These are phyloP conservation scores for Dissophora ornata DNA, from an alignment of 192 early-diverging fungal species.

Conservation along the genomic window DNA sequence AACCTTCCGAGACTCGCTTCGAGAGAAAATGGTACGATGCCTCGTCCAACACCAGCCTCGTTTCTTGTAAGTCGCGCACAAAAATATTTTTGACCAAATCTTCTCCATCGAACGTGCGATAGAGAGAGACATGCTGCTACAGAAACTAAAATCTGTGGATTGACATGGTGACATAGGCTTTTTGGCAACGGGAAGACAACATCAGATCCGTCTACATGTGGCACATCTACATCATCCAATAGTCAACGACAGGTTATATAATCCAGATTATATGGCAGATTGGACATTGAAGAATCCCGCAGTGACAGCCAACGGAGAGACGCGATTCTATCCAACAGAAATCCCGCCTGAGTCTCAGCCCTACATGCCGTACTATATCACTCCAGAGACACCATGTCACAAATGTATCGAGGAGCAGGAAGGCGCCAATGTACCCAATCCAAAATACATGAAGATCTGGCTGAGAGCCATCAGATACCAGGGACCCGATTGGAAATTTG, in stretches of 20 bases:
- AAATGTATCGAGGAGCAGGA: conserved; percentile 39
- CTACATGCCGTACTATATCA: conserved; percentile 45
- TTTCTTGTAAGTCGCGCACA: conserved; percentile 23
- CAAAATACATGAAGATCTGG: conserved; percentile 49
- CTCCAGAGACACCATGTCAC: conserved; percentile 33
- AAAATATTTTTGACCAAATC: neutral
- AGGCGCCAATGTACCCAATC: conserved; percentile 17
- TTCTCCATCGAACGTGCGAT: no score
- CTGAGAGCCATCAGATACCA: conserved; percentile 45
- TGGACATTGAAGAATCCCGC: neutral
- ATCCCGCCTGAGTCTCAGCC: conserved; percentile 45
- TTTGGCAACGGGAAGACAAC: conserved; percentile 40
- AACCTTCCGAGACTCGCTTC: conserved; percentile 41
- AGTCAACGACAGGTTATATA: conserved; percentile 43
- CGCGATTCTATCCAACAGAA: conserved; percentile 36
- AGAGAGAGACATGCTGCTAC: no score
- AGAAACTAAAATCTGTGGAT: neutral
- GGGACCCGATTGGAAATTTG: conserved; percentile 51
- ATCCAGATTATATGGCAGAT: conserved; percentile 18
- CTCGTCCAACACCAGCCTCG: conserved; percentile 28
- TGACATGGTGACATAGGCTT: neutral
- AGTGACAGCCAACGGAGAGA: conserved; percentile 17
- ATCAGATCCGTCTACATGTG: conserved; percentile 48
- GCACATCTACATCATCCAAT: conserved; percentile 40
- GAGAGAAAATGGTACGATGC: conserved; percentile 38